Evolutionary conservation across 2,329 filamentous ascomycete species (phyloP).

Genomic region (Fusarium avenaceum): DNA sequence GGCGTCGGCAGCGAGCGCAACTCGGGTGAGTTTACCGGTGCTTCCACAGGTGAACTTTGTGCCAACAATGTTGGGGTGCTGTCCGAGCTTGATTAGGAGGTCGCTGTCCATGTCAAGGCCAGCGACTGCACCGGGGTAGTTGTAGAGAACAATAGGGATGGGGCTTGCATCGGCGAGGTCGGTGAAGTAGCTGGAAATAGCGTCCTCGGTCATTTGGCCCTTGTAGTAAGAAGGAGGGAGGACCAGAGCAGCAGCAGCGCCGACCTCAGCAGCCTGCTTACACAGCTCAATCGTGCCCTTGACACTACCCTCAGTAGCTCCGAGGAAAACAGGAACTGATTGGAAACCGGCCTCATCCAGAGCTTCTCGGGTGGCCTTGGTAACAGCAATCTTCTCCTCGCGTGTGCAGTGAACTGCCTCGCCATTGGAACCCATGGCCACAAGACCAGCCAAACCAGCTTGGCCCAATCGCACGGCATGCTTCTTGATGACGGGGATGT

Average conservation of each 20-base stretch:
- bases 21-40: conserved; percentile 88
- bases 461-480: conserved; percentile 83
- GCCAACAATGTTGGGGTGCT: conserved; percentile 86
- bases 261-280: conserved; percentile 74
- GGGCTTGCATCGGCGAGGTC: conserved; percentile 81
- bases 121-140: conserved; percentile 88
- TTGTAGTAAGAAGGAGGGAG: conserved; percentile 89
- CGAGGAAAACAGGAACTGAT: conserved; percentile 83
- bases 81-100: conserved; percentile 81
- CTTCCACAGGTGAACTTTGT: conserved; percentile 95
- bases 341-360: conserved; percentile 84
- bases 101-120: conserved; percentile 94
- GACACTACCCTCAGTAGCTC: conserved; percentile 85
- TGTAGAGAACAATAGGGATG: conserved; percentile 87
- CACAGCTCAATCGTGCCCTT: conserved; percentile 82
- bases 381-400: conserved; percentile 81
- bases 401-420: conserved; percentile 88
- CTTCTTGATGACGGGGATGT: conserved; percentile 82
- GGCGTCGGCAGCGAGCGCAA: conserved; percentile 79
- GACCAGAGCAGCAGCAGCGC: conserved; percentile 84
- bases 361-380: conserved; percentile 82
- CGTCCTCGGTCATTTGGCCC: conserved; percentile 78
- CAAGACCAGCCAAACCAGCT: conserved; percentile 83
- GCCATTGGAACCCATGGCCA: conserved; percentile 91
- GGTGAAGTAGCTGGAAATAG: conserved; percentile 80